Evolutionary conservation across 2,329 filamentous ascomycete genomes (phyloP), one percentile per base, ranked within the genome.

Genomic region (Fusarium sacchari): DNA sequence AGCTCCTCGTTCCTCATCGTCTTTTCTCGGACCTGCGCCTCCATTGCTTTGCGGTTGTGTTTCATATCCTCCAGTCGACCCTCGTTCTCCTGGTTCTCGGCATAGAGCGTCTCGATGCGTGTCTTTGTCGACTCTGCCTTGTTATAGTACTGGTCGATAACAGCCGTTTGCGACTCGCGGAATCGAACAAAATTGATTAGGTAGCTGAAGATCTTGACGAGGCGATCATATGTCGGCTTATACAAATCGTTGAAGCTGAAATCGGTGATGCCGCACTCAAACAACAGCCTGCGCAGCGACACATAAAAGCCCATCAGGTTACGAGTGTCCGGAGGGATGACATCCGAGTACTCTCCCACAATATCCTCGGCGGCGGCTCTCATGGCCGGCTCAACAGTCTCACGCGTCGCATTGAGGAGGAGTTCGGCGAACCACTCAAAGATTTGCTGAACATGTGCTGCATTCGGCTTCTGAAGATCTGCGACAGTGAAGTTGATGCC

Each of bases 161-260:
- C 91, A 43, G 87, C 86, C 3, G 95, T 97, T 82, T 98, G 96
- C 71, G 93, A 95, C 84, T 98, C 95, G 77, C 96, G 93, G 84
- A 98, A 99, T 60, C 96, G 92, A 76, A 98, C 95, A 83, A 99
- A 99, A 84, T 99, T 99, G 86, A 99, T 99, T 73, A 98, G 90
- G 83, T 98, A 98, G 74, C 94, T 97, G 81, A 99, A 96, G 79
- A 98, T 97, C 85, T 96, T 97, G 79, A 96, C 93, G 20, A 98
- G 88, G 49, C 96, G 93, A 65, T 94, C 93, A 80, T 97, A 94
- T 3, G 94, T 97, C 22, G 96, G 96, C 81, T 93, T 93, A 81
- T 97, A 96, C 11, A 99, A 86, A 81, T 99, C 96, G 68, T 92
- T 91, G 83, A 98, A 97, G 40, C 93, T 94, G 79, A 99, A 97